Evolutionary conservation across 495 filamentous ascomycete species (phyloP), one percentile per base, ranked within the genome.

Genomic region (Astrothelium macrocarpum): DNA sequence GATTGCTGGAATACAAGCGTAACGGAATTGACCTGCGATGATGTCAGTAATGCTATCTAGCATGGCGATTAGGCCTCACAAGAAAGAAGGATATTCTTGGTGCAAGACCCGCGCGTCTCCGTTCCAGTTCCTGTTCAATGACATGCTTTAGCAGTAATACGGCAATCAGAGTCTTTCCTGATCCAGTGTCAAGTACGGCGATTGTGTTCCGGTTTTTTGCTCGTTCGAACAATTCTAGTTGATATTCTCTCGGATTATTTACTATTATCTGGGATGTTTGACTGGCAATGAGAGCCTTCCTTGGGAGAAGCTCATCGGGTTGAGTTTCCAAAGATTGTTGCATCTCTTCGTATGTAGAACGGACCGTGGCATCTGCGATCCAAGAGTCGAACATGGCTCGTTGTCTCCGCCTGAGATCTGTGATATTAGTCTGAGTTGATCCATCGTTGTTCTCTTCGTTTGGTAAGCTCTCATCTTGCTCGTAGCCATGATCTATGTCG

Each of bases 91-190:
- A 80, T 20, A 93, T 83, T 0, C 87, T 82, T 43, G 78, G 84
- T 1, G 78, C 68, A 18, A 81, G 80, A 20, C 86, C 89, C 25
- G 73, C 68, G 1, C 75, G 80, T 36, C 95, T 82, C 66, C 85
- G 76, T 61, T 89, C 85, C 7, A 96, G 76, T 74, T 97, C 94
- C 62, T 86, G 78, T 29, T 91, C 83, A 20, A 97, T 78, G 25
- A 86, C 84, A 67, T 94, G 82, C 53, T 86, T 85, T 20, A 98
- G 78, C 5, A 98, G 82, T 32, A 97, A 78, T 18, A 91, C 93
- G 0, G 95, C 94, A 68, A 98, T 97, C 28, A 97, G 78, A 0
- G 94, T 98, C 72, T 98, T 98, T 18, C 94, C 94, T n/a, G 95
- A 91, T 42, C 94, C 92, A 39, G 94, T 97, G 72, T 96, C 91